Base-by-base conservation (phyloP, 75 land plant species). In the Chamaecyparis obtusa region DNA sequence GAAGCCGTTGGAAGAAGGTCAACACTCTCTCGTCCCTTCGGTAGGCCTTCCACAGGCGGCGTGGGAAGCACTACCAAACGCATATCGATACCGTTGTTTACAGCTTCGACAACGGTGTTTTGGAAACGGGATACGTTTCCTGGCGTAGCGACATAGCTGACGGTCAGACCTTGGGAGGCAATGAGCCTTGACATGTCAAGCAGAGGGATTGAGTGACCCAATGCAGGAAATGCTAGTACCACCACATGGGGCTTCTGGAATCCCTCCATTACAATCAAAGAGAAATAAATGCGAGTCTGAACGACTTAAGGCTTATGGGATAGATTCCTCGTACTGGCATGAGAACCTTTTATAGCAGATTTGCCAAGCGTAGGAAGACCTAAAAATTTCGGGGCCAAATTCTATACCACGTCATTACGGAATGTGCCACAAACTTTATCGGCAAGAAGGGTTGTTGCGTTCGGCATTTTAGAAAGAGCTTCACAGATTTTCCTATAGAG, bases 181-280 rank as follows among this genome's bases (percentile, higher is more conserved):
- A 89, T 88, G 64, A 90, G 91, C 72, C 54, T 90, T 16, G 91
- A 84, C 2, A 89, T 87, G 83, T 90, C 86, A 76, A 89, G 87
- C 76, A 87, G 56, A 13, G 93, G 90, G 44, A 88, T 92, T 44
- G 87, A 89, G 83, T 92, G 93, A 30, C 92, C 92, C 56, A 88
- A 67, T 8, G 89, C 54, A 88, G 88, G 87, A 88, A 92, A 90
- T 5, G 93, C 91, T 13, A 77, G 17, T 43, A 77, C 17, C 17
- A 77, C 79, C 6, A 77, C 21, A 15, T 77, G 79, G 79, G 79
- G 79, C 5, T 77, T 77, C 43, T 77, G 79, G 0, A 15, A 3
- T 32, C 19, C 39, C 39, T 15, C 35, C 79, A 76, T 76, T 13
- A 48, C 13, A 48, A 48, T 48, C 11, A 48, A 48, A 48, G 51